phyloP scores from a whole-genome alignment of 2,329 filamentous ascomycete species.

The Cordyceps cateniannulata region DNA sequence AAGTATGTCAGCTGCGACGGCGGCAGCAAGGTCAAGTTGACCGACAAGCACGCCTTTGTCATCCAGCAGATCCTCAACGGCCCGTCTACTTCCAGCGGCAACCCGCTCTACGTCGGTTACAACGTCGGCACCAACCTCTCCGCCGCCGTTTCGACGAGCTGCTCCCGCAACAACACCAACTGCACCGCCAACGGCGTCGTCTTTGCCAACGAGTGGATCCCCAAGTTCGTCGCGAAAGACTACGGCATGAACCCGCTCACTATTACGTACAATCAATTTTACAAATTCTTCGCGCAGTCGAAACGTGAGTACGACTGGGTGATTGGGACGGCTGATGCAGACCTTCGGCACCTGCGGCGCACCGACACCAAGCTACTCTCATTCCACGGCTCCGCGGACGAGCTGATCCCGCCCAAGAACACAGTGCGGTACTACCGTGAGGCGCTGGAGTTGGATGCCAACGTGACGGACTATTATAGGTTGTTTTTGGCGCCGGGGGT shows the following conservation, averaged over 20 bases:
- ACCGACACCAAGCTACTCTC: neutral
- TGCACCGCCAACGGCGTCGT: neutral
- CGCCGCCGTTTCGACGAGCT: neutral
- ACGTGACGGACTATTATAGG: neutral
- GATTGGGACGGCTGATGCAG: neutral
- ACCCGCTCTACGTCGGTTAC: neutral
- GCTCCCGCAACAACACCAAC: neutral
- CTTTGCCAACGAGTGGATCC: slow-evolving; percentile 1
- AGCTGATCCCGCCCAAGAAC: neutral
- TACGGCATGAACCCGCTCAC: neutral
- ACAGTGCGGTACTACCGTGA: neutral
- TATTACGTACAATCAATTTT: neutral
- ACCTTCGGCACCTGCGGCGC: neutral
- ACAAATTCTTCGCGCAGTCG: neutral
- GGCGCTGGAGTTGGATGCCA: neutral
- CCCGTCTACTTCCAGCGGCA: neutral
- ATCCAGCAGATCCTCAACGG: neutral
- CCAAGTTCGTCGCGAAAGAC: neutral
- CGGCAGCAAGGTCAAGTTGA: neutral
- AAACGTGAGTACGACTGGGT: neutral
- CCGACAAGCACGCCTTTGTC: neutral
- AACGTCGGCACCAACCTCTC: neutral
- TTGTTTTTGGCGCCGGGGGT: neutral
- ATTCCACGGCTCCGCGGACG: neutral
- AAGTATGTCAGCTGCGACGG: slow-evolving; percentile 12